phyloP scores from a whole-genome alignment of 2,329 filamentous ascomycete species.

The Aspergillus hiratsukae region DNA sequence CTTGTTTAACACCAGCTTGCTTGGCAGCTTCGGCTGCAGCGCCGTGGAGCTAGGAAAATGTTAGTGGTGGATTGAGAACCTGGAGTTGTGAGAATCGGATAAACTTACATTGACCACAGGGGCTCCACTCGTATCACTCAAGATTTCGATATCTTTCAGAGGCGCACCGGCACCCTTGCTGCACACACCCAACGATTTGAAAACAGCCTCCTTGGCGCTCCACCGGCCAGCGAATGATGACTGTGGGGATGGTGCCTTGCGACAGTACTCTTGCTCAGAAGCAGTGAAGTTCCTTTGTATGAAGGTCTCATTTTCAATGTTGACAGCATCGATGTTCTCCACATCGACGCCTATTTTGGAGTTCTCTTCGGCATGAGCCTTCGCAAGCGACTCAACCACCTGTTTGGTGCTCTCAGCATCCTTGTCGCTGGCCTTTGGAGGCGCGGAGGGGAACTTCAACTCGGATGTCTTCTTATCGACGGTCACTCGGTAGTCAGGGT shows the following conservation, averaged over 20 bases:
- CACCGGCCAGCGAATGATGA: conserved; percentile 92
- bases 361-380: conserved; percentile 55
- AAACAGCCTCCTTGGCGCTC: conserved; percentile 97
- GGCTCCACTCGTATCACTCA: conserved; percentile 72
- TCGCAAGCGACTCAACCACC: conserved; percentile 72
- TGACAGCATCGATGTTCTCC: conserved; percentile 80
- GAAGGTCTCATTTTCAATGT: conserved; percentile 91
- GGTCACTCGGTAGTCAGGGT: conserved; percentile 82
- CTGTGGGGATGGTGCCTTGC: conserved; percentile 70
- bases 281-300: conserved; percentile 90
- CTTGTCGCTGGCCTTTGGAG: conserved; percentile 59
- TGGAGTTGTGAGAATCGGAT: conserved; percentile 8
- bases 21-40: conserved; percentile 78
- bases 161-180: conserved; percentile 85
- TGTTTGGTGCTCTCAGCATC: conserved; percentile 63
- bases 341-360: conserved; percentile 92
- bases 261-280: conserved; percentile 81
- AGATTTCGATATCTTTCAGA: conserved; percentile 91
- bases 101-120: conserved; percentile 76
- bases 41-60: conserved; percentile 68
- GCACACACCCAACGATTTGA: conserved; percentile 88
- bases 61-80: conserved; percentile 11
- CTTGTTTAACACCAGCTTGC: conserved; percentile 78
- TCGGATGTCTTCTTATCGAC: conserved; percentile 81
- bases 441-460: conserved; percentile 67